Base-by-base conservation (phyloP, 2,329 filamentous ascomycete genomes). In the Westerdykella sp. region DNA sequence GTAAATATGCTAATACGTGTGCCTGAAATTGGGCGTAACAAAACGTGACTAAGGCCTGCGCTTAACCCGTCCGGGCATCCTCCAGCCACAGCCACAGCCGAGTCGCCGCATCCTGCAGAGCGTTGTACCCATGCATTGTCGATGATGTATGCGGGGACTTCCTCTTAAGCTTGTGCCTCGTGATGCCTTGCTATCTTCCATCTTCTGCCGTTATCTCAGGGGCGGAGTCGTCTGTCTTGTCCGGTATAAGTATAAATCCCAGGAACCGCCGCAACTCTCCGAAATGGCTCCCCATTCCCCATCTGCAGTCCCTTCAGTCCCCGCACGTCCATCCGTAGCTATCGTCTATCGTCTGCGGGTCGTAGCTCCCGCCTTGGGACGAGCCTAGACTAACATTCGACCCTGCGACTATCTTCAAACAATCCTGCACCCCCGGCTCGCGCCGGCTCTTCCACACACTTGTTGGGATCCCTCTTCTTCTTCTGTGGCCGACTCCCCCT, bases 391-490 rank as follows among this genome's bases (percentile, higher is more conserved):
- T 28, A 28, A 28, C 4, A 28, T 28, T 28, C 25, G 25, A 28
- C 25, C 25, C 4, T 28, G 25, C 32, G 32, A 18, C 32, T 18
- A 18, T 35, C 32, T 35, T 18, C n/a, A 35, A 35, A 6, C 32
- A 35, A 35, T 18, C 32, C 38, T 14, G 14, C 12, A 23, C 15
- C 38, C 21, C 23, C 38, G 15, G 12, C 30, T 18, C 13, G 13
- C 13, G 50, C 52, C 54, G 43, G 42, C 48, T 43, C 40, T 15
- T 25, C 16, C 31, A 41, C 25, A 14, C 35, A n/a, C 37, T 46
- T 37, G n/a, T 35, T 35, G 32, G 12, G 14, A 37, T 32, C 31
- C 40, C 39, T 21, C 43, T 41, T 42, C 37, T 37, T 21, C 42
- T 34, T 30, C 18, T 25, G 7, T n/a, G n/a, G n/a, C n/a, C n/a